Percentiles rank a stretch among this genome's conserved stretches.
phyloP scores from a whole-genome alignment of 176 grass and related monocot species.

The Hyparrhenia diplandra region DNA sequence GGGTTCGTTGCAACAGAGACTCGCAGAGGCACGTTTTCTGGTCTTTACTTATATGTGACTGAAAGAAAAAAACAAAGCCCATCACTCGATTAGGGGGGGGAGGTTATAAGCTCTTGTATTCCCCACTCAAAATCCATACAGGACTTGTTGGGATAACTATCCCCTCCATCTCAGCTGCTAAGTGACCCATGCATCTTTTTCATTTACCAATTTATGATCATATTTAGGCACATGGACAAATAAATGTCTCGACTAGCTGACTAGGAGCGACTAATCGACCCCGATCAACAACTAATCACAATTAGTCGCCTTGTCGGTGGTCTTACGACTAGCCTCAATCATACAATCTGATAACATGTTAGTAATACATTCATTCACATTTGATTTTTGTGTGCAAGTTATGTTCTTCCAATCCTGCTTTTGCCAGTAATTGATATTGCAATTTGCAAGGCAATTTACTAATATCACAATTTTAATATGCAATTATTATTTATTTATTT shows the following conservation, averaged over 20 bases:
- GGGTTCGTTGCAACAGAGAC: too few relatives aligned
- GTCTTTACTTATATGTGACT: neutral
- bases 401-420: neutral
- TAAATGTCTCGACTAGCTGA: neutral
- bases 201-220: neutral
- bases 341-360: neutral
- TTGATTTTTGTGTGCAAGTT: neutral
- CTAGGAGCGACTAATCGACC: neutral
- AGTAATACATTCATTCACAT: neutral
- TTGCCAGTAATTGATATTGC: neutral
- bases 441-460: neutral
- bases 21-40: too few relatives aligned
- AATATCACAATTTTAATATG: neutral
- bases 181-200: neutral
- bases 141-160: neutral
- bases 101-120: neutral
- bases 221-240: neutral
- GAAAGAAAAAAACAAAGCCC: neutral
- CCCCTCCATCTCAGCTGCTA: neutral
- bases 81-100: neutral
- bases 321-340: neutral
- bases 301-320: neutral
- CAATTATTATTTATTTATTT: neutral
- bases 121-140: neutral
- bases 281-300: neutral